Evolutionary conservation across 75 land plant species (phyloP).

Genomic region (Pinus taeda): DNA sequence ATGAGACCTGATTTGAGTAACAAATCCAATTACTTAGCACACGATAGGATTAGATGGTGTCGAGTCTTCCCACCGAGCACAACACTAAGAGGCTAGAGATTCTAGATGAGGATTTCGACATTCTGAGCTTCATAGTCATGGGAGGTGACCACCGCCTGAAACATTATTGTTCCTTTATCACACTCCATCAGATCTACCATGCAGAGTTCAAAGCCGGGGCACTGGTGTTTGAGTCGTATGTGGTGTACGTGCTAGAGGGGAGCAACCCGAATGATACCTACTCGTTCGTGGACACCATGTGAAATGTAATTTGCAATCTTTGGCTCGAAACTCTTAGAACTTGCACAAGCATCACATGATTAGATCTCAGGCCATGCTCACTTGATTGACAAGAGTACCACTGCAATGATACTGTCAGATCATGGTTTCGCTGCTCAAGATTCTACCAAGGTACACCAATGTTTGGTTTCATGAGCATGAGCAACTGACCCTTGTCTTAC

Average conservation of each 20-base stretch:
- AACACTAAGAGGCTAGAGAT: slow-evolving; percentile 77
- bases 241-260: slow-evolving; percentile 84
- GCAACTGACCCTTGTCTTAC: too few species aligned
- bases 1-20: too few species aligned
- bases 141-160: slow-evolving; percentile 81
- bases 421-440: too few species aligned
- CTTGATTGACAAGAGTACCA: too few species aligned
- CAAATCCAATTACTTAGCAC: too few species aligned
- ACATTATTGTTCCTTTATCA: slow-evolving; percentile 77
- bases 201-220: slow-evolving; percentile 20
- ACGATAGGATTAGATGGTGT: slow-evolving; percentile 69
- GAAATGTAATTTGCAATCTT: slow-evolving; percentile 70
- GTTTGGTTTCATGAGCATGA: too few species aligned
- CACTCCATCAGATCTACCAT: slow-evolving; percentile 32
- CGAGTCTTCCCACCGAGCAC: slow-evolving; percentile 73
- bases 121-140: slow-evolving; percentile 67
- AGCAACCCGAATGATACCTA: slow-evolving; percentile 73
- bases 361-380: too few species aligned
- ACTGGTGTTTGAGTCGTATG: slow-evolving; percentile 79
- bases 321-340: slow-evolving; percentile 50
- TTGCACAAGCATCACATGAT: too few species aligned
- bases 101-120: slow-evolving; percentile 55
- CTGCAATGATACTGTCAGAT: too few species aligned
- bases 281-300: slow-evolving; percentile 75
- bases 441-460: too few species aligned